Base-by-base conservation (phyloP, 148 eudicot genomes). In the Nepenthes gracilis region DNA sequence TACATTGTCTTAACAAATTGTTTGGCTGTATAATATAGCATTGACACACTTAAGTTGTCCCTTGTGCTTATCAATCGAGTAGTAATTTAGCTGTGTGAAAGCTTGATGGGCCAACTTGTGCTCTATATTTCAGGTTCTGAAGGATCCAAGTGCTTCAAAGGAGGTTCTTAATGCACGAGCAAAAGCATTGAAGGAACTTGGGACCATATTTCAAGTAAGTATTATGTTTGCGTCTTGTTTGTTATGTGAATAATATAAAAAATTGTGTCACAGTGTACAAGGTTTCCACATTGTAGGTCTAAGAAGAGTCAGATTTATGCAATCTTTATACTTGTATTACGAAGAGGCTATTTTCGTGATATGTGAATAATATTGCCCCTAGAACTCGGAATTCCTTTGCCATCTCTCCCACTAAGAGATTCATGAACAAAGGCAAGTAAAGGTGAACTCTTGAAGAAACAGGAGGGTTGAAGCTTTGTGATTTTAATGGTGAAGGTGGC, bases 191-290 rank as follows among this genome's bases (percentile, higher is more conserved):
- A 83, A 72, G 73, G 85, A 87, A 76, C 95, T 91, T 40, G 97
- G 97, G 57, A 77, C 76, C 32, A 81, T 91, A 63, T 87, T 91
- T 64, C 97, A 81, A 74, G 97, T 87, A 81, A 79, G 84, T 73
- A 23, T 10, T 47, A 40, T 51, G 13, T 55, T 45, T 55, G 6
- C 15, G 1, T 49, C 53, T 49, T 49, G 2, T 49, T 12, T 49
- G 10, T 5, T 49, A 11, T n/a, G 12, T 49, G 53, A 49, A 10
- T 49, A 49, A 40, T 40, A 40, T 8, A 40, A 8, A 4, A 40
- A 40, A 4, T 40, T 40, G 13, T 6, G 13, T 49, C 11, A n/a
- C 15, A 6, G 6, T 49, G 12, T 3, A 49, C 53, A 2, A 49
- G 48, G 6, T 5, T 11, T 5, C 6, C 48, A 23, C 23, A 23